Conservation (phyloP, 2,329 filamentous ascomycete genomes). For the Colletotrichum sidae region DNA sequence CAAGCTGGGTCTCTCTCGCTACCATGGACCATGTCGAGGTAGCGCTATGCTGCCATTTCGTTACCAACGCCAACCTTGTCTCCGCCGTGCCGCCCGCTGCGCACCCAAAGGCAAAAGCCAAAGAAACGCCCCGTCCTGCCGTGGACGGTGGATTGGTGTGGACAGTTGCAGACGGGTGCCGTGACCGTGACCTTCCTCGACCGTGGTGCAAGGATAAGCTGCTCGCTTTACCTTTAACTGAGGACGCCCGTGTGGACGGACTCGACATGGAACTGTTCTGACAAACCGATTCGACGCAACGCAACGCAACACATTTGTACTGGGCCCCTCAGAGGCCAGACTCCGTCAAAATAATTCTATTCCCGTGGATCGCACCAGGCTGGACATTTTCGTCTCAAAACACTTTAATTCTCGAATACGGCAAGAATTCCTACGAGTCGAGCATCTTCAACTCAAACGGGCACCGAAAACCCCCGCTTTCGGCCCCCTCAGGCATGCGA, state of each 20-base stretch:
- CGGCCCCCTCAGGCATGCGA: slow-evolving; percentile 11
- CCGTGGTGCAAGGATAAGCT: slow-evolving; percentile 29
- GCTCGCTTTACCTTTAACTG: slow-evolving; percentile 25
- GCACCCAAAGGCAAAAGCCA: slow-evolving; percentile 33
- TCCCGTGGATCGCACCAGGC: slow-evolving; percentile 14
- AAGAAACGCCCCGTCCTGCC: slow-evolving; percentile 29
- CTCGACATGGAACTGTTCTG: slow-evolving; percentile 23
- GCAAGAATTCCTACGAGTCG: no score
- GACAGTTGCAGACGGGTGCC: slow-evolving; percentile 23
- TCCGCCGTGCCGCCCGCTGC: slow-evolving; percentile 33
- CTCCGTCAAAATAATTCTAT: slow-evolving; percentile 33
- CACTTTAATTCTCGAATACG: no score
- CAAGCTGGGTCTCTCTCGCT: slow-evolving; percentile 28
- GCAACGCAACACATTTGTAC: neutral
- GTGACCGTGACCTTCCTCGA: neutral
- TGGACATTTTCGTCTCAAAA: slow-evolving; percentile 30
- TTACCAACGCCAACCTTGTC: slow-evolving; percentile 31
- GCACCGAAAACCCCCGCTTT: no score
- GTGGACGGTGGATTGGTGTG: slow-evolving; percentile 17
- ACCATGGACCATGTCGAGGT: slow-evolving; percentile 24
- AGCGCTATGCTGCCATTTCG: slow-evolving; percentile 14
- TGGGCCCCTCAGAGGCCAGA: slow-evolving; percentile 2
- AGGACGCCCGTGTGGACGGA: slow-evolving; percentile 20
- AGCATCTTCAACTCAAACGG: no score
- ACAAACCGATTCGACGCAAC: slow-evolving; percentile 30